Conservation (phyloP, 169 alveolate species). For the Eimeria maxima region DNA sequence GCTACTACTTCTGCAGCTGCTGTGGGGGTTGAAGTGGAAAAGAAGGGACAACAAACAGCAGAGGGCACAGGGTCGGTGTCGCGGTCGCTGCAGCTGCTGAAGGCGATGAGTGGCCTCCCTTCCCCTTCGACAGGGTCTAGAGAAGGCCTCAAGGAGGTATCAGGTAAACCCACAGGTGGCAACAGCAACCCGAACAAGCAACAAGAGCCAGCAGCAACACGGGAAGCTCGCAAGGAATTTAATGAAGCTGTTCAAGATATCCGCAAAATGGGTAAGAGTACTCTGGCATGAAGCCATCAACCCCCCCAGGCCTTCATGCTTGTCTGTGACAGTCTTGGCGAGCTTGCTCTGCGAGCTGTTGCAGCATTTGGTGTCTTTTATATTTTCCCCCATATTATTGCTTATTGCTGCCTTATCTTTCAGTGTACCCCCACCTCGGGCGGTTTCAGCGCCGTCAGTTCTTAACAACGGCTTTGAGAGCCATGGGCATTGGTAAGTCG, state of each 20-base stretch:
- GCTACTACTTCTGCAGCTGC: not conserved
- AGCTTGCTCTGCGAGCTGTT: not conserved
- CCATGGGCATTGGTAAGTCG: constrained; percentile 29
- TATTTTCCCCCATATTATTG: not conserved
- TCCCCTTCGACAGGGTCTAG: not conserved
- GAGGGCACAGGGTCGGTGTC: not conserved
- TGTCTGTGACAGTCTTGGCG: not conserved
- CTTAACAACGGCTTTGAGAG: constrained; percentile 9
- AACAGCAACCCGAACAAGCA: not conserved
- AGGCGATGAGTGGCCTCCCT: not conserved
- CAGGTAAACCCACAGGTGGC: not conserved
- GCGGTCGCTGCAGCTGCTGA: constrained; percentile 7
- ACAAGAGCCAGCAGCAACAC: not conserved
- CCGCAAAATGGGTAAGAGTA: constrained; percentile 54
- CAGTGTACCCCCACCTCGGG: constrained; percentile 35
- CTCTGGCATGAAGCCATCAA: not conserved
- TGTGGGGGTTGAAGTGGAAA: not conserved
- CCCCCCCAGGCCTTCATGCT: not conserved
- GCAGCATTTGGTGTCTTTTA: not conserved
- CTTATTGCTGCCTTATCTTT: not conserved
- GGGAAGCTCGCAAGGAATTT: constrained; percentile 28
- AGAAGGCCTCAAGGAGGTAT: not conserved
- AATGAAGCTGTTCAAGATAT: constrained; percentile 36
- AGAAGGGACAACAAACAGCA: not conserved
- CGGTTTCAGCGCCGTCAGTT: constrained; percentile 63